Conservation (phyloP, 1,284 basidiomycete species). For the Apiotrichum mycotoxinovorans region DNA sequence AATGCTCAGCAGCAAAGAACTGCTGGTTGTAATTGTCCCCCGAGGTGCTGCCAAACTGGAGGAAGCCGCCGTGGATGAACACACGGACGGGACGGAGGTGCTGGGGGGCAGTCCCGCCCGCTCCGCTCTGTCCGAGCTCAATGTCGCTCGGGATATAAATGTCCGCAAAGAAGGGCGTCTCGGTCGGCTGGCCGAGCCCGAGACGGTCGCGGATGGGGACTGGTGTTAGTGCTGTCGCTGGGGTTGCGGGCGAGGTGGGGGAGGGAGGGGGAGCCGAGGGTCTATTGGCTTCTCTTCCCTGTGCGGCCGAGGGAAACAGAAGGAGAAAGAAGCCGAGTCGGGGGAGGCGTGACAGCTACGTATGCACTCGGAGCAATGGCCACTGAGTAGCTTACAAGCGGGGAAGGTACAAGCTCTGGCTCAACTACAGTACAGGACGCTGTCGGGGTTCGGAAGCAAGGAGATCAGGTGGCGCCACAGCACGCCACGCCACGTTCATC, state of each 20-base stretch:
- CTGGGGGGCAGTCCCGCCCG: too few relatives aligned
- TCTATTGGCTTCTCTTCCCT: too few relatives aligned
- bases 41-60: constrained; percentile 70
- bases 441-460: too few relatives aligned
- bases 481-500: too few relatives aligned
- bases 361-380: too few relatives aligned
- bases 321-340: too few relatives aligned
- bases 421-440: too few relatives aligned
- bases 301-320: too few relatives aligned
- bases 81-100: constrained; percentile 63
- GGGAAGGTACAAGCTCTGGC: too few relatives aligned
- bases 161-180: constrained; percentile 72
- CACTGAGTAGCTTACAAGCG: too few relatives aligned
- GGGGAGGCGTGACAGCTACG: too few relatives aligned
- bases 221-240: constrained; percentile 11
- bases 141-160: constrained; percentile 60
- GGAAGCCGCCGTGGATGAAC: constrained; percentile 73
- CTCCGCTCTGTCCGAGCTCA: background rate
- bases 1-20: constrained; percentile 62
- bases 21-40: constrained; percentile 57
- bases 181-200: constrained; percentile 63
- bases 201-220: constrained; percentile 28
- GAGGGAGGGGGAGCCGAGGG: background rate
- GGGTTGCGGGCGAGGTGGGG: background rate
- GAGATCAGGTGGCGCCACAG: too few relatives aligned